phyloP scores from a whole-genome alignment of 83 land plant genomes.

The Picea abies region DNA sequence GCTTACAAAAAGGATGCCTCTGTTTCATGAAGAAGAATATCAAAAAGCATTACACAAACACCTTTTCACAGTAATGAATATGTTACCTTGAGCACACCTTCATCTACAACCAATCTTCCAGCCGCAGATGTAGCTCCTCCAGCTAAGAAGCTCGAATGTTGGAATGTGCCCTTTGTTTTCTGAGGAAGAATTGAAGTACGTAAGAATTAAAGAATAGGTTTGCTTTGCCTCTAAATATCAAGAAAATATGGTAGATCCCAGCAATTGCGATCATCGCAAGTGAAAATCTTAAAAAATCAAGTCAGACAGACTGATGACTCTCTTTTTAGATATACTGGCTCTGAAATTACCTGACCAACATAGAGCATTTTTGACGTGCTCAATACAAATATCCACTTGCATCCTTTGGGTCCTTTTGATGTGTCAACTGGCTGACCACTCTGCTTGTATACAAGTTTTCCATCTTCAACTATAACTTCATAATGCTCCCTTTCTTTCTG shows the following conservation, averaged over 20 bases:
- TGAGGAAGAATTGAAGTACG: conserved; percentile 2
- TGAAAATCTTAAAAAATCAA: not conserved
- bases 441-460: conserved; percentile 36
- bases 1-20: not conserved
- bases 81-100: conserved; percentile 36
- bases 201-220: not conserved
- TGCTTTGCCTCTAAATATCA: conserved; percentile 8
- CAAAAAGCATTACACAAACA: not conserved
- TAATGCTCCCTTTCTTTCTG: conserved; percentile 49
- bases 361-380: conserved; percentile 39
- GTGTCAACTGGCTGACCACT: conserved; percentile 29
- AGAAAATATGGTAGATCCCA: not conserved
- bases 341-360: conserved; percentile 40
- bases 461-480: conserved; percentile 40
- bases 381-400: conserved; percentile 57
- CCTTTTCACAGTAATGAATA: not conserved
- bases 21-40: not conserved
- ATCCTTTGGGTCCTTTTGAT: conserved; percentile 22
- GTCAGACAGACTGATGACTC: not conserved
- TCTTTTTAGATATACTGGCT: not conserved
- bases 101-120: conserved; percentile 25
- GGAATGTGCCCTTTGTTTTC: conserved; percentile 50
- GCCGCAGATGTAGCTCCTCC: conserved; percentile 53
- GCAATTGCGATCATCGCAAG: not conserved
- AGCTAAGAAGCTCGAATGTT: conserved; percentile 55